Conservation (phyloP, 202 grass and related monocot species). For the Setaria viridis region DNA sequence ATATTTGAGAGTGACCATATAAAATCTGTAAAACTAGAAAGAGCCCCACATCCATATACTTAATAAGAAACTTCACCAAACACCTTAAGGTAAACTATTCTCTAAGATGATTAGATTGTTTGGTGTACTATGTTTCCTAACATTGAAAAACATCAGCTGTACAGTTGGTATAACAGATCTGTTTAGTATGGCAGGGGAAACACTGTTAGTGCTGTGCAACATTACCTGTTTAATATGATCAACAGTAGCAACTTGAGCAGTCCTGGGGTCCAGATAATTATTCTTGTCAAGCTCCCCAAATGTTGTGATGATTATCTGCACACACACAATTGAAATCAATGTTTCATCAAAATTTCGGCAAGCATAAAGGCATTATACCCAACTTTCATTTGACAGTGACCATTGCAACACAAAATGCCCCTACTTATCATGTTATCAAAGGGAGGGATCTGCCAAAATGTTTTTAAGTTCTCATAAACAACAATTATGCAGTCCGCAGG, state of each 20-base stretch:
- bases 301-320: slow-evolving; percentile 85
- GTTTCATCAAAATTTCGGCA: not conserved
- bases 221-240: slow-evolving; percentile 95
- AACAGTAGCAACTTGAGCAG: slow-evolving; percentile 89
- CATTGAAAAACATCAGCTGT: not conserved
- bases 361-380: not conserved
- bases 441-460: not conserved
- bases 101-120: not conserved
- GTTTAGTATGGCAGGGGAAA: slow-evolving; percentile 1
- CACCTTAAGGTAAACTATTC: not conserved
- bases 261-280: slow-evolving; percentile 85
- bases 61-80: slow-evolving; percentile 30
- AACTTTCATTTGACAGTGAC: not conserved
- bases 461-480: not conserved
- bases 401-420: not conserved
- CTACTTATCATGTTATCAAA: not conserved
- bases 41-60: not conserved
- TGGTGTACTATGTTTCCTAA: not conserved
- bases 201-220: not conserved
- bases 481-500: not conserved
- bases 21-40: slow-evolving; percentile 4
- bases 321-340: slow-evolving; percentile 38
- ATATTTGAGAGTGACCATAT: not conserved
- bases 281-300: slow-evolving; percentile 84
- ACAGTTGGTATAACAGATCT: not conserved